phyloP scores from a whole-genome alignment of 2,329 filamentous ascomycete genomes.

The Lasiodiplodia citricola region DNA sequence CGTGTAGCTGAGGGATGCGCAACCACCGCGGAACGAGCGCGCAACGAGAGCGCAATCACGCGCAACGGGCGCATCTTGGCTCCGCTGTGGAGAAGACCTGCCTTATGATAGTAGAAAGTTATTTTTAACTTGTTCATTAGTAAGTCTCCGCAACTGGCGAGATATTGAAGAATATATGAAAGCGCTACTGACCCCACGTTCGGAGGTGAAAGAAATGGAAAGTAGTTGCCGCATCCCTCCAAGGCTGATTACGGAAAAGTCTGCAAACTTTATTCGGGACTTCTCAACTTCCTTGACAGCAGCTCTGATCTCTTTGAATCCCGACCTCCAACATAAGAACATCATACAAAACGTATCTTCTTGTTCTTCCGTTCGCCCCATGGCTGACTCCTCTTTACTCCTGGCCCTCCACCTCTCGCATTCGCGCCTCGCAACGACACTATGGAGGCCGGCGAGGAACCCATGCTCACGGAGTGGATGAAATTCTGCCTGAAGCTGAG shows the following conservation, averaged over 20 bases:
- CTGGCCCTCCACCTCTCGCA: neutral
- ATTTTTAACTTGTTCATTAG: too few species aligned
- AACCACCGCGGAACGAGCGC: neutral
- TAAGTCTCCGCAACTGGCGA: too few species aligned
- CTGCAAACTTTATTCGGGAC: neutral
- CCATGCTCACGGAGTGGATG: neutral
- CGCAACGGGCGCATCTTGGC: neutral
- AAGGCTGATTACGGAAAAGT: neutral
- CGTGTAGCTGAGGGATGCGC: neutral
- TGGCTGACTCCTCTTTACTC: neutral
- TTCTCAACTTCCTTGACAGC: neutral
- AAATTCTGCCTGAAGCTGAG: constrained; percentile 4
- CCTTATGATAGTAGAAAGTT: neutral
- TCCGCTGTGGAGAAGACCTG: neutral
- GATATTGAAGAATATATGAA: neutral
- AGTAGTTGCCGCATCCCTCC: neutral
- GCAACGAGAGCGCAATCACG: neutral
- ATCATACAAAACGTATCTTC: neutral
- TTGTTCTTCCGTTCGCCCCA: neutral
- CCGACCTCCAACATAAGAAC: neutral
- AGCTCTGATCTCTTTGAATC: neutral
- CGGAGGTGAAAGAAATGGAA: neutral
- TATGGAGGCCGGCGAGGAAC: neutral
- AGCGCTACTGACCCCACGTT: too few species aligned
- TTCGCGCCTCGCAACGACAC: neutral